Percentiles rank a stretch among this genome's conserved stretches.
phyloP scores from a whole-genome alignment of 2,329 filamentous ascomycete genomes.

The Monilinia fructicola region DNA sequence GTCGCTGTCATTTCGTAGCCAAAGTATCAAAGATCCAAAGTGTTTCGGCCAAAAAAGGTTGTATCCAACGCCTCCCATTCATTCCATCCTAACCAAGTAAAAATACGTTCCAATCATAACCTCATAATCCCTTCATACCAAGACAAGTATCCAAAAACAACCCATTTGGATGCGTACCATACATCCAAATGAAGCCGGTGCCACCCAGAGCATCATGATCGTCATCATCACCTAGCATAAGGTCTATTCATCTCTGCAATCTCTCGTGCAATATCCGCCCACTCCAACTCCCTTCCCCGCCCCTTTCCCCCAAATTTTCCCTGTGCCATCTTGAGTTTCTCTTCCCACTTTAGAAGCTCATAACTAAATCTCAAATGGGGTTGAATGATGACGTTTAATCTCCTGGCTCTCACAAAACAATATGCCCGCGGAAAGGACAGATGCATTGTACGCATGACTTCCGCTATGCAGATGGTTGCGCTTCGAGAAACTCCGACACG shows the following conservation, averaged over 20 bases:
- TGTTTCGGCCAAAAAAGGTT: conserved; percentile 1
- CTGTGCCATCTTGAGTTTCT: conserved; percentile 54
- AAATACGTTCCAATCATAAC: not conserved
- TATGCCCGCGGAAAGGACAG: conserved; percentile 91
- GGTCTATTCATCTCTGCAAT: conserved; percentile 96
- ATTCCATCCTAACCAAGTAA: not conserved
- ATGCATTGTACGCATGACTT: conserved; percentile 82
- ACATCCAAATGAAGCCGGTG: not conserved
- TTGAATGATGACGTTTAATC: conserved; percentile 97
- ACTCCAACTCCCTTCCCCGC: conserved; percentile 79
- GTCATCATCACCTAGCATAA: conserved; percentile 64
- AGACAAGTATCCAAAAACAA: conserved; percentile 3
- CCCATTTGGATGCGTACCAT: not conserved
- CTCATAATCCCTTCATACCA: not conserved
- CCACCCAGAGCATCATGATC: not conserved
- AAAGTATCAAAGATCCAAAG: not conserved
- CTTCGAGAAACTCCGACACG: conserved; percentile 93
- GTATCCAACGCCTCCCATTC: not conserved
- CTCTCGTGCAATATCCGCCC: conserved; percentile 83
- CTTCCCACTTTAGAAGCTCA: conserved; percentile 95
- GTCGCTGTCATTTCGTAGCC: conserved; percentile 12
- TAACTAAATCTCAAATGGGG: conserved; percentile 94
- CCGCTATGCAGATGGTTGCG: conserved; percentile 97
- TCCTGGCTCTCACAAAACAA: conserved; percentile 88
- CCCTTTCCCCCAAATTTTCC: conserved; percentile 43